Evolutionary conservation across 2,329 filamentous ascomycete species (phyloP).

Genomic region (Penicillium sp.): DNA sequence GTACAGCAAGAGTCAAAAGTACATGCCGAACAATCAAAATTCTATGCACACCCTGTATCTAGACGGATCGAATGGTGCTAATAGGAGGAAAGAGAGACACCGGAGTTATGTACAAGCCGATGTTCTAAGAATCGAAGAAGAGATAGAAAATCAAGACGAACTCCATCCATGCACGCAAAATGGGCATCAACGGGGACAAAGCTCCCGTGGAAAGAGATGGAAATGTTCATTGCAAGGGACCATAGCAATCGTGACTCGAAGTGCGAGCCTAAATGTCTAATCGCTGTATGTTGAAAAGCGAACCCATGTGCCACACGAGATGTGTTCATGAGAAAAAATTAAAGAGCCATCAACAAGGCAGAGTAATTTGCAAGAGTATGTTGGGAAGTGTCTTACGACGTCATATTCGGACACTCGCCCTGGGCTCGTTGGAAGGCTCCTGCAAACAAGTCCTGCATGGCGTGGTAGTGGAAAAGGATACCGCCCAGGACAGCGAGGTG

Average conservation of each 20-base stretch:
- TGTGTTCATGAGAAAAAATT: slow-evolving; percentile 10
- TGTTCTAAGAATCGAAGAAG: slow-evolving; percentile 7
- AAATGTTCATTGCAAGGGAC: slow-evolving; percentile 2
- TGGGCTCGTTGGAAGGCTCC: slow-evolving; percentile 68
- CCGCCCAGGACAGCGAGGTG: slow-evolving; percentile 90
- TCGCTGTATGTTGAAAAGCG: not conserved
- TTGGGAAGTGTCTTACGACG: slow-evolving; percentile 16
- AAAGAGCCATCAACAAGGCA: slow-evolving; percentile 7
- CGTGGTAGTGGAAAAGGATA: slow-evolving; percentile 94
- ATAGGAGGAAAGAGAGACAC: not conserved
- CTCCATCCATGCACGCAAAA: slow-evolving; percentile 23
- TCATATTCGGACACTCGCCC: slow-evolving; percentile 41
- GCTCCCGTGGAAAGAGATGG: slow-evolving; percentile 6
- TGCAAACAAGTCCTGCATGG: slow-evolving; percentile 93
- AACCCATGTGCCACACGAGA: slow-evolving; percentile 1
- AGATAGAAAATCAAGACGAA: slow-evolving; percentile 6
- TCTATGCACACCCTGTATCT: slow-evolving; percentile 3
- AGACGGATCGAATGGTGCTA: not conserved
- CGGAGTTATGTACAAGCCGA: not conserved
- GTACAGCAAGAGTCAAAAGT: slow-evolving; percentile 8
- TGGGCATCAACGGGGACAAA: slow-evolving; percentile 1
- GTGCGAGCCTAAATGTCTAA: slow-evolving; percentile 5
- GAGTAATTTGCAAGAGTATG: not conserved
- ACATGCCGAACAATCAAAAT: slow-evolving; percentile 16
- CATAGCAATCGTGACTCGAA: slow-evolving; percentile 2